phyloP scores from a whole-genome alignment of 2,329 filamentous ascomycete species.

The Pestalotiopsis sp. region DNA sequence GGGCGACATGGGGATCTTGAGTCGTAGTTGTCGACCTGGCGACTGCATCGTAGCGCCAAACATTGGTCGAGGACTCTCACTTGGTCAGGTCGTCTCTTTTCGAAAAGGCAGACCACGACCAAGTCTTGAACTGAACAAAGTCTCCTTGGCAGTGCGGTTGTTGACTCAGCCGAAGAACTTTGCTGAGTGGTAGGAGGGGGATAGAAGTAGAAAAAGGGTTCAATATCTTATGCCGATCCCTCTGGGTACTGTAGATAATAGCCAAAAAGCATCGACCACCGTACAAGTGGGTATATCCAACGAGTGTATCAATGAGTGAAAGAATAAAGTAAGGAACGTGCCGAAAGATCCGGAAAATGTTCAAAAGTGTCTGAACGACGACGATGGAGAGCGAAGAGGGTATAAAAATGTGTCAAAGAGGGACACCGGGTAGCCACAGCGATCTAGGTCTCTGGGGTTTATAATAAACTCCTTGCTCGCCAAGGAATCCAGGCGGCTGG shows the following conservation, averaged over 20 bases:
- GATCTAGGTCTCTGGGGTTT: slow-evolving; percentile 4
- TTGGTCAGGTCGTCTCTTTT: not conserved
- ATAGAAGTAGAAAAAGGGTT: not conserved
- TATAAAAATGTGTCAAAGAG: not conserved
- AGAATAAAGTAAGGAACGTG: not conserved
- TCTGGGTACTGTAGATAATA: not conserved
- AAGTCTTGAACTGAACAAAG: not conserved
- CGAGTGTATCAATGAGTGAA: not conserved
- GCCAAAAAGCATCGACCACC: not conserved
- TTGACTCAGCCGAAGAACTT: not conserved
- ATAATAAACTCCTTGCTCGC: slow-evolving; percentile 1
- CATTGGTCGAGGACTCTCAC: not conserved
- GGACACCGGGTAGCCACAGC: not conserved
- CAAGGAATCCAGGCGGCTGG: not conserved
- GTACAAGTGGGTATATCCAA: not conserved
- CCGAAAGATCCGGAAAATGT: not conserved
- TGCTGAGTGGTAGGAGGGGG: not conserved
- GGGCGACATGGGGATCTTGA: slow-evolving; percentile 9
- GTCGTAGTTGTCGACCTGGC: slow-evolving; percentile 19
- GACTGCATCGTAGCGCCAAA: slow-evolving; percentile 17
- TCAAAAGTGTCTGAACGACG: not conserved
- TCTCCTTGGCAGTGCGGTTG: not conserved
- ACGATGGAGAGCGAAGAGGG: not conserved
- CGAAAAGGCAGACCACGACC: not conserved
- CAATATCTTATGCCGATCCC: not conserved